phyloP scores from a whole-genome alignment of 441 rosid species.

The Populus trichocarpa region DNA sequence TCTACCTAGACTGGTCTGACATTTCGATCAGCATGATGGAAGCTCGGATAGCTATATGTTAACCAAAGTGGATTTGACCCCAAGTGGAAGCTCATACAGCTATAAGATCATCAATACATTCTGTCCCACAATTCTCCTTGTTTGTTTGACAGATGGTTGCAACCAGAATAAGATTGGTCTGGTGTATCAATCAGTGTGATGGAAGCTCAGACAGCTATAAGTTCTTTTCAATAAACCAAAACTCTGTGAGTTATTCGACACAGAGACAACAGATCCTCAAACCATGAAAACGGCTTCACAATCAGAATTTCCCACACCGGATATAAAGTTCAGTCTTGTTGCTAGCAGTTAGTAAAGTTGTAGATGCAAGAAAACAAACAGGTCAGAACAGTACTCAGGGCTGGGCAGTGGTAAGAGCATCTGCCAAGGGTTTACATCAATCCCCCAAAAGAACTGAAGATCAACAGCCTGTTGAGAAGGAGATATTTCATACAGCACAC shows the following conservation, averaged over 20 bases:
- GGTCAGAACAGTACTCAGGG: background rate
- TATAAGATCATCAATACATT: constrained; percentile 1
- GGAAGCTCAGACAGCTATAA: background rate
- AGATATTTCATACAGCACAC: background rate
- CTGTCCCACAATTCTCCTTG: background rate
- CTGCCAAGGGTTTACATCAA: background rate
- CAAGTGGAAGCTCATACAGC: background rate
- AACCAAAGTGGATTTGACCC: background rate
- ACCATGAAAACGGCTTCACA: too few species aligned
- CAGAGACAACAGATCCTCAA: too few species aligned
- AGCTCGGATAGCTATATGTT: background rate
- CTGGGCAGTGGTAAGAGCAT: background rate
- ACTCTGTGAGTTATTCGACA: too few species aligned
- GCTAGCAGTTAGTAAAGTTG: background rate
- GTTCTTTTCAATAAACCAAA: too few species aligned
- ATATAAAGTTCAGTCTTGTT: background rate
- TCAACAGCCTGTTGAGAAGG: background rate
- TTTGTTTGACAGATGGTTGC: background rate
- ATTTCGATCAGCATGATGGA: background rate
- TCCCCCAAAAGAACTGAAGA: background rate
- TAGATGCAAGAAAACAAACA: background rate
- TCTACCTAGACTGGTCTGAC: background rate
- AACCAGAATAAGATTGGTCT: background rate
- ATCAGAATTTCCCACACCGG: too few species aligned
- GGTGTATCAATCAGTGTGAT: background rate